phyloP scores from a whole-genome alignment of 768 basidiomycete species.

The Pulveroboletus sp. region DNA sequence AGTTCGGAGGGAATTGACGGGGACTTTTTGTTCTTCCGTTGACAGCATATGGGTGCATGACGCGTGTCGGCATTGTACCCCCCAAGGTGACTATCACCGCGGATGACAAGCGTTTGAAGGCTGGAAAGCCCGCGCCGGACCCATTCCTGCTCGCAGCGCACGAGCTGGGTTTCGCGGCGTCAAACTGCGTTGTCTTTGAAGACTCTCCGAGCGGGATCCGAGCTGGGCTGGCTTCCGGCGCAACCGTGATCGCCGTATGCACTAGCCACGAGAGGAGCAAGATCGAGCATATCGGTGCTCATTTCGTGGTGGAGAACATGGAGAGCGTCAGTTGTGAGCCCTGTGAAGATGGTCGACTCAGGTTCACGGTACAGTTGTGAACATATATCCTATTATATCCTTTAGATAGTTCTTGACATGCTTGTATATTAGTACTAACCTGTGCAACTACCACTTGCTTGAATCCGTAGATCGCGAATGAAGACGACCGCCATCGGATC shows the following conservation, averaged over 20 bases:
- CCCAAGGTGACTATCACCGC: slow-evolving; percentile 72
- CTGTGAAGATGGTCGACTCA: slow-evolving; percentile 39
- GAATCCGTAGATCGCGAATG: too few species aligned
- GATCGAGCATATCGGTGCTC: slow-evolving; percentile 55
- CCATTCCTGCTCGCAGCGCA: slow-evolving; percentile 62
- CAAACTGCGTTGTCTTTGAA: slow-evolving; percentile 74
- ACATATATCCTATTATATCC: too few species aligned
- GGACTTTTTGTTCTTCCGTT: background rate
- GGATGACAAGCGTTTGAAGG: slow-evolving; percentile 70
- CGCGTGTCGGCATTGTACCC: slow-evolving; percentile 64
- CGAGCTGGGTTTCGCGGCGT: slow-evolving; percentile 53
- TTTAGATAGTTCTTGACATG: too few species aligned
- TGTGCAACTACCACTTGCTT: too few species aligned
- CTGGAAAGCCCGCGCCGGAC: slow-evolving; percentile 61
- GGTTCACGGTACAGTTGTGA: slow-evolving; percentile 39
- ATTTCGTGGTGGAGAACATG: slow-evolving; percentile 56
- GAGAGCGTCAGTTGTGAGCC: slow-evolving; percentile 43
- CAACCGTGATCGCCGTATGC: slow-evolving; percentile 71
- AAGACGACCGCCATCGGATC: too few species aligned
- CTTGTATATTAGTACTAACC: too few species aligned
- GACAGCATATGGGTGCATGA: slow-evolving; percentile 64
- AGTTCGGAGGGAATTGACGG: background rate
- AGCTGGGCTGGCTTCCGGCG: slow-evolving; percentile 70
- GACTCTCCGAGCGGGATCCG: slow-evolving; percentile 67
- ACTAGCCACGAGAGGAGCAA: slow-evolving; percentile 63